Conservation (phyloP, 148 eudicot species). For the Rhododendron griersonianum region DNA sequence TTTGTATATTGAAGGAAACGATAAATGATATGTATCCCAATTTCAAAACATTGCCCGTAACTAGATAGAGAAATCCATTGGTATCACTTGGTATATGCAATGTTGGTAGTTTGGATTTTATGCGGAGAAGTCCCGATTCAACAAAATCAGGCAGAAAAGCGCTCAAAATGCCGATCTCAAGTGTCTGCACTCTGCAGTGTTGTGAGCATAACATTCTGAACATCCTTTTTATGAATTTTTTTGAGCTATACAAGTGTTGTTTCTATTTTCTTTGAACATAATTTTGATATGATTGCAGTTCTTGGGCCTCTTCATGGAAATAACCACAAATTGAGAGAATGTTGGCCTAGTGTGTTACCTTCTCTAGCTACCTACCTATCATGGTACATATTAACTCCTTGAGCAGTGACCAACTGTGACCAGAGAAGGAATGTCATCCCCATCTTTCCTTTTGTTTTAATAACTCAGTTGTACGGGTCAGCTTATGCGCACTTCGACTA, state of each 20-base stretch:
- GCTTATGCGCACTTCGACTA: too few species aligned
- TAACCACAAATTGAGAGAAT: background rate
- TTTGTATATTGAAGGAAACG: too few species aligned
- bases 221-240: background rate
- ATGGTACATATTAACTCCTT: background rate
- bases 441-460: too few species aligned
- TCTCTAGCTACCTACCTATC: background rate
- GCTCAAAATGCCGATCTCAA: background rate
- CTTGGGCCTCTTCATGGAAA: background rate
- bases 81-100: too few species aligned
- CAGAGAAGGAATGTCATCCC: slow-evolving; percentile 12
- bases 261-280: background rate
- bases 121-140: background rate
- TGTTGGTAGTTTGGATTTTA: background rate
- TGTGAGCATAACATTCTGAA: background rate
- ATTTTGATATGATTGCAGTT: background rate
- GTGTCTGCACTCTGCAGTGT: background rate
- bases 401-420: slow-evolving; percentile 13
- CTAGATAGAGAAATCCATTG: background rate
- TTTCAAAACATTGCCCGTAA: too few species aligned
- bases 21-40: too few species aligned
- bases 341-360: background rate
- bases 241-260: background rate
- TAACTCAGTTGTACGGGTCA: too few species aligned
- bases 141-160: background rate